A percentile compares a stretch with the other conserved stretches of the same genome.
phyloP scores from a whole-genome alignment of 768 basidiomycete species.

The Gyrodon lividus region DNA sequence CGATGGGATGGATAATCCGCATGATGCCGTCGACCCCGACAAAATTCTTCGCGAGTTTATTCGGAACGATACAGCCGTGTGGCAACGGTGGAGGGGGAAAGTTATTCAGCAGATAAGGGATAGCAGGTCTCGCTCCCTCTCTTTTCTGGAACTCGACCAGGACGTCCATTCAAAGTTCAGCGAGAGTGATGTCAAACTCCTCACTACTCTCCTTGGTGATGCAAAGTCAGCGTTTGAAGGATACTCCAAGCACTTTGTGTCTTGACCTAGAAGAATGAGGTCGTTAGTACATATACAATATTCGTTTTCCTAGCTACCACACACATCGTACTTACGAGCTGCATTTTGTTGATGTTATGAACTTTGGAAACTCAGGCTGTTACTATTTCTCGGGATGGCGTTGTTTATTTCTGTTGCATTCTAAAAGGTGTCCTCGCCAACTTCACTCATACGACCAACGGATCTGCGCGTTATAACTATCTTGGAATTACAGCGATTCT shows the following conservation, averaged over 20 bases:
- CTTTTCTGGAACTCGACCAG: slow-evolving; percentile 2
- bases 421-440: too few relatives aligned
- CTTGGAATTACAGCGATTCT: too few relatives aligned
- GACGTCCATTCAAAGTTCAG: slow-evolving; percentile 9
- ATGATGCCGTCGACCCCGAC: not conserved
- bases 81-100: slow-evolving; percentile 25
- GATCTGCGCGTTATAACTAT: too few relatives aligned
- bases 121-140: not conserved
- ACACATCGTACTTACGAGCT: too few relatives aligned
- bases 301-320: too few relatives aligned
- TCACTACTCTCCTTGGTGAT: slow-evolving; percentile 15
- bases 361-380: too few relatives aligned
- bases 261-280: not conserved
- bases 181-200: slow-evolving; percentile 8
- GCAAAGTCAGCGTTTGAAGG: slow-evolving; percentile 15
- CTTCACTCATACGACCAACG: too few relatives aligned
- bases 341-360: too few relatives aligned
- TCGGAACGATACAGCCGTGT: slow-evolving; percentile 24
- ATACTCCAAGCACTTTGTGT: slow-evolving; percentile 10
- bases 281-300: not conserved
- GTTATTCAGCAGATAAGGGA: slow-evolving; percentile 19
- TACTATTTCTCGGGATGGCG: too few relatives aligned
- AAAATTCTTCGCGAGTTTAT: slow-evolving; percentile 22
- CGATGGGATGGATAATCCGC: slow-evolving; percentile 16
- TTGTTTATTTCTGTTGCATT: too few relatives aligned